Conservation (phyloP, 257 asterid species). For the Linaria vulgaris region DNA sequence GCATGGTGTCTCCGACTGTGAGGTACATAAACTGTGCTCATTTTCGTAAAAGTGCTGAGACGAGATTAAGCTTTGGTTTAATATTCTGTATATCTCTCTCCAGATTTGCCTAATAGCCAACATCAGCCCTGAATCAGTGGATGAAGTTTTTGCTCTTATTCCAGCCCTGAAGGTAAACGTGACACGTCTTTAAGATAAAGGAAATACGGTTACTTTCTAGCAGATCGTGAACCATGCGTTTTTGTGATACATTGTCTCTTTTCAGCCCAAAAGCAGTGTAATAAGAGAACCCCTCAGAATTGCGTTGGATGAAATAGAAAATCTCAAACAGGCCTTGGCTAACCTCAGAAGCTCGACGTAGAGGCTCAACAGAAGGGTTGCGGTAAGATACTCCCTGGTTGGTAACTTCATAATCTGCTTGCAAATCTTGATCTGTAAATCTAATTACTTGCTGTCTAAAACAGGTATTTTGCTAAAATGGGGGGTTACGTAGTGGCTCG, state of each 20-base stretch:
- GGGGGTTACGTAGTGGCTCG: constrained; percentile 8
- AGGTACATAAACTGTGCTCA: constrained; percentile 51
- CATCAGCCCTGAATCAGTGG: constrained; percentile 65
- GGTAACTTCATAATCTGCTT: constrained; percentile 11
- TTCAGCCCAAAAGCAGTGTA: constrained; percentile 54
- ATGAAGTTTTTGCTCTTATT: constrained; percentile 82
- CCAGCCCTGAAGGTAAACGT: constrained; percentile 73
- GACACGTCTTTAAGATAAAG: constrained; percentile 17
- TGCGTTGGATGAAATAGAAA: constrained; percentile 59
- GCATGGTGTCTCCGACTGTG: constrained; percentile 71
- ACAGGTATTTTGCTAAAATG: constrained; percentile 25
- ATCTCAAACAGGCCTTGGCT: constrained; percentile 53
- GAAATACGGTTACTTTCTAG: constrained; percentile 11
- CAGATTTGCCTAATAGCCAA: constrained; percentile 88
- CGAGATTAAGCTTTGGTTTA: constrained; percentile 23
- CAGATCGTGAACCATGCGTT: constrained; percentile 5
- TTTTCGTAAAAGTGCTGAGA: constrained; percentile 2
- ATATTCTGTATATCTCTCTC: constrained; percentile 19
- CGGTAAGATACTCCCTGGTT: constrained; percentile 27
- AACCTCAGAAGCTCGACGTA: constrained; percentile 36
- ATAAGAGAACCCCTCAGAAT: constrained; percentile 55
- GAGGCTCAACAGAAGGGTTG: constrained; percentile 17
- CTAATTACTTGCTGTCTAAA: constrained; percentile 9
- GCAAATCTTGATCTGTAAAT: constrained; percentile 13
- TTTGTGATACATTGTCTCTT: neutral